phyloP scores from a whole-genome alignment of 2,329 filamentous ascomycete genomes.

The Nannizziopsis barbatae region DNA sequence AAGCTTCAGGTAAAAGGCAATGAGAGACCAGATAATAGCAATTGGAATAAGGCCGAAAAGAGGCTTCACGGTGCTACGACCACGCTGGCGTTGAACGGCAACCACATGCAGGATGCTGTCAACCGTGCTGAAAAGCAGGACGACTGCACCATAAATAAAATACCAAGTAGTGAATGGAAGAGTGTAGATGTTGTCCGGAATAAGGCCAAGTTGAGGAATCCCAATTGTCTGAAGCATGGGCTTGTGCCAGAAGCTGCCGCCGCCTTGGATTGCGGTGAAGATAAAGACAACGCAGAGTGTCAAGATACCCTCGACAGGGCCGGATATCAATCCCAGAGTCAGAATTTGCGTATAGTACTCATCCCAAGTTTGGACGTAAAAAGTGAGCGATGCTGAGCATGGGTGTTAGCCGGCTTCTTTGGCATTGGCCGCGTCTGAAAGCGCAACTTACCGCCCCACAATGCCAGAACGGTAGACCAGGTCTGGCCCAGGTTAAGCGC shows the following conservation, averaged over 20 bases:
- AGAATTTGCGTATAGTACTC: conserved; percentile 97
- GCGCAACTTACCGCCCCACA: conserved; percentile 63
- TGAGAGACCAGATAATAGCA: conserved; percentile 62
- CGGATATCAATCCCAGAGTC: conserved; percentile 81
- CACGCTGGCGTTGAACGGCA: conserved; percentile 62
- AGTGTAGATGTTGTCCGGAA: conserved; percentile 63
- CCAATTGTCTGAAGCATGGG: conserved; percentile 63
- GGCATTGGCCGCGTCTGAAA: not conserved
- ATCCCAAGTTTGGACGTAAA: conserved; percentile 98
- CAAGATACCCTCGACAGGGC: conserved; percentile 87
- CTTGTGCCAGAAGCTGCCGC: conserved; percentile 86
- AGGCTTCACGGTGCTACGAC: conserved; percentile 35
- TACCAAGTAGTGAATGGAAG: conserved; percentile 88
- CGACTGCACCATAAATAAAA: conserved; percentile 69
- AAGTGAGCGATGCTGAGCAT: conserved; percentile 67
- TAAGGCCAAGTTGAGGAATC: conserved; percentile 49
- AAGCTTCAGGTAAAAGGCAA: conserved; percentile 68
- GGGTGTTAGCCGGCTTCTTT: not conserved
- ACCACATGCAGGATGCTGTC: conserved; percentile 69
- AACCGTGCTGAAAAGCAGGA: conserved; percentile 75
- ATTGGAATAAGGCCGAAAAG: conserved; percentile 77
- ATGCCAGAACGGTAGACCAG: conserved; percentile 72
- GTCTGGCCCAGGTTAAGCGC: conserved; percentile 87
- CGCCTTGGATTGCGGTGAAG: conserved; percentile 72
- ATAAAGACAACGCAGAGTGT: conserved; percentile 72